phyloP scores from a whole-genome alignment of 1,139 yeast genomes.

The Nadsonia starkeyi-henricii region DNA sequence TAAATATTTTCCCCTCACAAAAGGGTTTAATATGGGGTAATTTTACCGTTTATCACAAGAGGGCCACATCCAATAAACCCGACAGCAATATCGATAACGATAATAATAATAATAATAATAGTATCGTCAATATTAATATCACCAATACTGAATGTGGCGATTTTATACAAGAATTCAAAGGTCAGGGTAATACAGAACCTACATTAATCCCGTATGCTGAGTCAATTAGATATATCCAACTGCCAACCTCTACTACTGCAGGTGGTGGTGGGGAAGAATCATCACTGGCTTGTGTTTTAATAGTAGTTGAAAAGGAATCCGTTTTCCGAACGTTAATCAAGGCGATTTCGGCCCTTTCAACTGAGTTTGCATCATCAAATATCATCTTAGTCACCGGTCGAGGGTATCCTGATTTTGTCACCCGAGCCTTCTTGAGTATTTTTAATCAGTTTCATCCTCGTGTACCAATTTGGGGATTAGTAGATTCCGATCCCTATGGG shows the following conservation, averaged over 20 bases:
- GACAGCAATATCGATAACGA: too few species aligned
- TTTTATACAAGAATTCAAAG: conserved; percentile 1
- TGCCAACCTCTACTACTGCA: background rate
- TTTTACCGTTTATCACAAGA: conserved; percentile 14
- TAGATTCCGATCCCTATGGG: conserved; percentile 62
- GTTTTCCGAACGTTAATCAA: conserved; percentile 16
- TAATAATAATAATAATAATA: too few species aligned
- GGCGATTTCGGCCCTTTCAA: background rate
- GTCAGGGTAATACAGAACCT: background rate
- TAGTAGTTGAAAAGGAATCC: conserved; percentile 53
- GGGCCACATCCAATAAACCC: too few species aligned
- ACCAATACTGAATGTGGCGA: too few species aligned
- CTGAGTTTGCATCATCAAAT: conserved; percentile 5
- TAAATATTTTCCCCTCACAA: conserved; percentile 44
- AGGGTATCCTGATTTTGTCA: conserved; percentile 61
- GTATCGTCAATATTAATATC: too few species aligned
- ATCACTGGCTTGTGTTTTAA: conserved; percentile 25
- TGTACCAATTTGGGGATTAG: conserved; percentile 35
- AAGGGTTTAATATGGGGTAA: conserved; percentile 46
- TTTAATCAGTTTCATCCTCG: conserved; percentile 34
- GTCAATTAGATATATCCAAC: background rate
- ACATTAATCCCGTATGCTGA: background rate
- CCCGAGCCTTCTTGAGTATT: conserved; percentile 43
- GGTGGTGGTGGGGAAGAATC: too few species aligned
- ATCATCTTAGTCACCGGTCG: conserved; percentile 39